Evolutionary conservation across 1,139 yeast genomes (phyloP).

Genomic region (Yamadazyma aaseri): DNA sequence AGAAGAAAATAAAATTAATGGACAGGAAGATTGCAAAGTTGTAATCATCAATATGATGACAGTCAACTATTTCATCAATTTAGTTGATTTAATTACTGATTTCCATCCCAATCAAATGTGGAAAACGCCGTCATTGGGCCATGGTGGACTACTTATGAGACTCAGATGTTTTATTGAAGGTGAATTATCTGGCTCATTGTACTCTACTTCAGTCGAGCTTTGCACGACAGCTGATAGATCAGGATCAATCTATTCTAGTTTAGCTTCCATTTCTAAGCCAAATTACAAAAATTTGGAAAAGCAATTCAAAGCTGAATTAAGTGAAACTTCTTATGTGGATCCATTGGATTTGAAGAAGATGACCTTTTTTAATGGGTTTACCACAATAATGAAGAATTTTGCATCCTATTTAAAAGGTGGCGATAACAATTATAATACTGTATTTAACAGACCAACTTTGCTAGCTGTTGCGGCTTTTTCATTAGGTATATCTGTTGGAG

Average conservation of each 20-base stretch:
- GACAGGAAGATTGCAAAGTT: conserved; percentile 23
- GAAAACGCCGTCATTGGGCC: conserved; percentile 37
- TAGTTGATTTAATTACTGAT: conserved; percentile 35
- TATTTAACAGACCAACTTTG: conserved; percentile 1
- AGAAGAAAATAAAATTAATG: conserved; percentile 1
- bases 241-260: conserved; percentile 23
- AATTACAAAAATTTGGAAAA: conserved; percentile 35
- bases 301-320: conserved; percentile 31
- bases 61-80: conserved; percentile 39
- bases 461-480: conserved; percentile 30
- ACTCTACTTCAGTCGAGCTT: conserved; percentile 5
- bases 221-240: conserved; percentile 6
- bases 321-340: conserved; percentile 26
- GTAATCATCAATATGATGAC: conserved; percentile 43
- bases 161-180: conserved; percentile 27
- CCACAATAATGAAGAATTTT: conserved; percentile 1
- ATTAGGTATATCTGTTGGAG: conserved; percentile 37
- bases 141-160: conserved; percentile 23
- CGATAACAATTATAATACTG: background rate
- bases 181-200: conserved; percentile 20
- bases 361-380: conserved; percentile 6
- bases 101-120: conserved; percentile 41
- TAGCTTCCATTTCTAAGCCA: conserved; percentile 22
- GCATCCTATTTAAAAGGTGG: background rate
- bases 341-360: conserved; percentile 33